Base-by-base conservation (phyloP, 768 basidiomycete genomes). In the Hydnomerulius pinastri region DNA sequence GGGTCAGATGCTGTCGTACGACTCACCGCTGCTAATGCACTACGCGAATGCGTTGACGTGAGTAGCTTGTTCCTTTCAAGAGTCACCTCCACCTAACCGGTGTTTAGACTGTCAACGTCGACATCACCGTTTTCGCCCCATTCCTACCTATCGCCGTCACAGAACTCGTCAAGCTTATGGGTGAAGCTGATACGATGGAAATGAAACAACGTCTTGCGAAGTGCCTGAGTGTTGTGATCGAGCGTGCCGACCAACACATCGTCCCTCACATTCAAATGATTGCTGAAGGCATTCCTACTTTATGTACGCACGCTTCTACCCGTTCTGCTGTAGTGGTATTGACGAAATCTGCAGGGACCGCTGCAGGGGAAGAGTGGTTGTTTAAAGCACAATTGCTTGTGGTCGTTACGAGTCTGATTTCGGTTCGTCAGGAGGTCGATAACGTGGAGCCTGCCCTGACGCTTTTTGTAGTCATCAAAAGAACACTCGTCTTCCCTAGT, bases 41-140 rank as follows among this genome's bases (percentile, higher is more conserved):
- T 98, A 24, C 78, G 82, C 32, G 87, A 93, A 63, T 91, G 91
- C 60, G 79, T 93, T 20, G 88, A 96, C 64, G 94, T 95, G 71
- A 56, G 90, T 71, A 25, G 36, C n/a, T n/a, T 15, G 24, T 3
- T 48, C 40, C n/a, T 32, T 20, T 21, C 23, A 32, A n/a, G 25
- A 30, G 35, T 36, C 41, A 13, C 37, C 17, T 40, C 55, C 28
- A 39, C 52, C 44, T 50, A 50, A 57, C 48, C 33, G 21, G 25
- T 21, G 30, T 37, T 21, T 43, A 92, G 91, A 82, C 81, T 13
- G 48, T 85, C 54, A 74, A 75, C 28, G 92, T 94, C 59, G 74
- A 88, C 36, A 63, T 77, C 12, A 65, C 79, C 24, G 60, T 72
- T 12, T 92, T 96, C 61, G 68, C 76, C n/a, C 90, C 89, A 3